Percentiles rank a stretch among this genome's conserved stretches.
Evolutionary conservation across 495 filamentous ascomycete species (phyloP).

Genomic region (Lepraria neglecta): DNA sequence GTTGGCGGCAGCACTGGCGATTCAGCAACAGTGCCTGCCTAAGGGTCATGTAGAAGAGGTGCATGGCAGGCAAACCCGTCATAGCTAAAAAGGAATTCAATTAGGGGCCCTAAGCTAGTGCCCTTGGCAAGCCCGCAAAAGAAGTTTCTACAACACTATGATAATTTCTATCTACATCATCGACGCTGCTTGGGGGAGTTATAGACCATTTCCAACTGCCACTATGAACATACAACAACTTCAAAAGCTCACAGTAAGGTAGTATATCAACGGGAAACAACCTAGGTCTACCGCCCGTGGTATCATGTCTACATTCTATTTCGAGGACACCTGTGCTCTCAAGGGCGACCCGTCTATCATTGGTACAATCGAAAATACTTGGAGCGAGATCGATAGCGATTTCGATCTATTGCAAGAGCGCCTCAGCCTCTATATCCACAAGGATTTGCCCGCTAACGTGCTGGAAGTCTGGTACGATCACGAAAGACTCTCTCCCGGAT

Average conservation of each 20-base stretch:
- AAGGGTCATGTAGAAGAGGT: not conserved
- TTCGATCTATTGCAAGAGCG: constrained; percentile 1
- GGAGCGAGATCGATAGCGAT: constrained; percentile 12
- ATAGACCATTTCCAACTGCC: too few species aligned
- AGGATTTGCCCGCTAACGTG: constrained; percentile 29
- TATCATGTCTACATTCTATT: constrained; percentile 29
- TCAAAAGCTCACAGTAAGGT: not conserved
- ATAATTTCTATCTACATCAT: too few species aligned
- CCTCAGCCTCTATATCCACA: constrained; percentile 20
- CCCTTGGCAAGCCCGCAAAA: not conserved
- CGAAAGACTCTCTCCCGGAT: constrained; percentile 24
- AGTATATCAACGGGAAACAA: not conserved
- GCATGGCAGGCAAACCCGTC: not conserved
- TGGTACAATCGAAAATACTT: constrained; percentile 29
- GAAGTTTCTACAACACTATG: too few species aligned
- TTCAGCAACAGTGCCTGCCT: not conserved
- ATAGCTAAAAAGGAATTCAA: not conserved
- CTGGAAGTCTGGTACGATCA: constrained; percentile 13
- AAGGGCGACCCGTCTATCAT: constrained; percentile 30
- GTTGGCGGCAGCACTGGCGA: not conserved
- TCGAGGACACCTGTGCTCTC: constrained; percentile 30
- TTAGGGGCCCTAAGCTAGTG: not conserved
- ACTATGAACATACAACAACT: not conserved
- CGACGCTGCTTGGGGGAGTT: too few species aligned
- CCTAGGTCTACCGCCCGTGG: not conserved